A percentile compares a stretch with the other conserved stretches of the same genome.
These are phyloP conservation scores for Mortierella sp. DNA, from an alignment of 371 early-diverging fungal species.

Conservation along the genomic window DNA sequence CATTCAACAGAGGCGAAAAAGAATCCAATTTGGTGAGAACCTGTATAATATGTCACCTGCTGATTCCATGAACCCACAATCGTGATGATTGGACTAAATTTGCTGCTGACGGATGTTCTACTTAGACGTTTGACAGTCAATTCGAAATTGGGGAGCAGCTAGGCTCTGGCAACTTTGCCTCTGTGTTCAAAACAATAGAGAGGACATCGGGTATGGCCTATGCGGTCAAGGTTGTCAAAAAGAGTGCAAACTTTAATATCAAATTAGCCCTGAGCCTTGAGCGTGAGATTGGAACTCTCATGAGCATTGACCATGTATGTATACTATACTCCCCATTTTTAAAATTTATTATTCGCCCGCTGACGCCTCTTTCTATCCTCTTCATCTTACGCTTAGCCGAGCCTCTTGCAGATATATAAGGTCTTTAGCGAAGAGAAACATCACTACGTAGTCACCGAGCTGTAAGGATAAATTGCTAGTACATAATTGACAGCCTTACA, in stretches of 20 bases:
- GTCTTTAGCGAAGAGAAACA: slow-evolving; percentile 70
- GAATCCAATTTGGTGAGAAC: slow-evolving; percentile 11
- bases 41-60: not conserved
- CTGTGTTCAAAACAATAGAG: slow-evolving; percentile 64
- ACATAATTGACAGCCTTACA: not conserved
- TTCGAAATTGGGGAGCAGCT: slow-evolving; percentile 58
- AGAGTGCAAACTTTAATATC: slow-evolving; percentile 57
- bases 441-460: slow-evolving; percentile 74
- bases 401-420: slow-evolving; percentile 64
- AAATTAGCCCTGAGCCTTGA: slow-evolving; percentile 69
- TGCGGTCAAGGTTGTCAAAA: slow-evolving; percentile 76
- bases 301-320: slow-evolving; percentile 75
- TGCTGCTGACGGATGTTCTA: not conserved
- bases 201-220: slow-evolving; percentile 57
- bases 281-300: slow-evolving; percentile 77
- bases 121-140: slow-evolving; percentile 63
- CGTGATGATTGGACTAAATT: not conserved
- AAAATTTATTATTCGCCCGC: not conserved
- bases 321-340: not conserved
- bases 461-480: slow-evolving; percentile 46
- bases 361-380: not conserved
- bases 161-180: slow-evolving; percentile 75
- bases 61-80: not conserved
- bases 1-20: slow-evolving; percentile 4
- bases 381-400: slow-evolving; percentile 49